Percentiles rank a stretch among this genome's conserved stretches.
These are phyloP conservation scores for Rhipidocladum racemiflorum DNA, from an alignment of 176 grass and related monocot genomes.

Conservation along the genomic window DNA sequence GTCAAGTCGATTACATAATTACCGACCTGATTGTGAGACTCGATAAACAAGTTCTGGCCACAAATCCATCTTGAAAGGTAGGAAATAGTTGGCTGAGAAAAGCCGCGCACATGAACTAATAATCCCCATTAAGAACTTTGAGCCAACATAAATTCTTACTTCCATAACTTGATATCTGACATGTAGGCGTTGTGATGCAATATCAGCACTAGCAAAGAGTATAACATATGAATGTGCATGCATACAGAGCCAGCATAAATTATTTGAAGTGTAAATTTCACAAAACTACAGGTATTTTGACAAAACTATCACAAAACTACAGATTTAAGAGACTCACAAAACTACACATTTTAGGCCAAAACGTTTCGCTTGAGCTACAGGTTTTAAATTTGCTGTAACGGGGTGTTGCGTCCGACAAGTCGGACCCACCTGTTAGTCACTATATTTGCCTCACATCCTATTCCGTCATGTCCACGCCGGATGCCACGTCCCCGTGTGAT, in stretches of 20 bases:
- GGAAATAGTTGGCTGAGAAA: conserved; percentile 4
- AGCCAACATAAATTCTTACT: neutral
- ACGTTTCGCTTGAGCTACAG: too few relatives aligned
- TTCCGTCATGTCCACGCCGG: too few relatives aligned
- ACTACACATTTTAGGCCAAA: too few relatives aligned
- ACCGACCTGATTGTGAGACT: neutral
- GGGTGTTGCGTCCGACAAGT: too few relatives aligned
- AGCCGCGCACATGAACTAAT: neutral
- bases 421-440: too few relatives aligned
- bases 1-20: neutral
- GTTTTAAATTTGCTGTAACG: too few relatives aligned
- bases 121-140: neutral
- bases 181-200: conserved; percentile 12
- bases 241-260: neutral
- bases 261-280: neutral
- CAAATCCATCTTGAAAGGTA: neutral
- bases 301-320: too few relatives aligned
- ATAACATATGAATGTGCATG: neutral
- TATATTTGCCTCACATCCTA: too few relatives aligned
- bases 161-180: neutral
- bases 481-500: too few relatives aligned
- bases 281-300: too few relatives aligned
- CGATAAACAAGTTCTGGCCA: neutral
- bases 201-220: neutral
- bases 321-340: too few relatives aligned